Evolutionary conservation across 129 eudicot genomes (phyloP), one percentile per base, ranked within the genome.

Genomic region (Gnaphalium uliginosum): DNA sequence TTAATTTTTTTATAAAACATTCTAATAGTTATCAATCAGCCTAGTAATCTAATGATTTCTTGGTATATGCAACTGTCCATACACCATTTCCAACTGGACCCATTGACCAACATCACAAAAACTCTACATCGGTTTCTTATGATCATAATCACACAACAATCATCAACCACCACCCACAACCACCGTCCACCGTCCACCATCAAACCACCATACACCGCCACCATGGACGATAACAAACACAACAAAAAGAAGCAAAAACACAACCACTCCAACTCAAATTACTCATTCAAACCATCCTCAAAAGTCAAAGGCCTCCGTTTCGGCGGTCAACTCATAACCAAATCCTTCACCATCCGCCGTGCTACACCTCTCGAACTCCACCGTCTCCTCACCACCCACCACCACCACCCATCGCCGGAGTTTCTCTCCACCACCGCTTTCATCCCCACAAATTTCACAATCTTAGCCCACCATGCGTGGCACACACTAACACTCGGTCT

Each of bases 381-480:
- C 76, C 91, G 86, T 81, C 93, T 94, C 86, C 90, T 94, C 96
- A 18, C 85, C 90, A 4, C 51, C 82, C 25, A 26, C 2, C 85
- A 76, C 80, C 78, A 66, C 58, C 71, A 58, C 41, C 32, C 77
- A 14, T 21, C 86, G 15, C 15, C 74, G n/a, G 5, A 68, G 73
- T 83, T 90, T 74, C 86, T 93, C 14, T 89, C 98, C 64, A 84
- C 92, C 72, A 81, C 89, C 66, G 86, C 93, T 8, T 91, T 71
- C 76, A 69, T 94, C 58, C 98, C 98, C 7, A 87, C 98, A 10
- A 94, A 90, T 78, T 94, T 94, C 93, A 94, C 97, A 15, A 94
- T 90, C 41, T 68, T 94, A 43, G 98, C 98, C n/a, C 98, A 94
- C 83, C 98, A 91, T 66, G 98, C 98, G 30, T 94, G 98, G 98